A percentile compares a stretch with the other conserved stretches of the same genome.
phyloP scores from a whole-genome alignment of 2,329 filamentous ascomycete genomes.

The Cladosporium sp. region DNA sequence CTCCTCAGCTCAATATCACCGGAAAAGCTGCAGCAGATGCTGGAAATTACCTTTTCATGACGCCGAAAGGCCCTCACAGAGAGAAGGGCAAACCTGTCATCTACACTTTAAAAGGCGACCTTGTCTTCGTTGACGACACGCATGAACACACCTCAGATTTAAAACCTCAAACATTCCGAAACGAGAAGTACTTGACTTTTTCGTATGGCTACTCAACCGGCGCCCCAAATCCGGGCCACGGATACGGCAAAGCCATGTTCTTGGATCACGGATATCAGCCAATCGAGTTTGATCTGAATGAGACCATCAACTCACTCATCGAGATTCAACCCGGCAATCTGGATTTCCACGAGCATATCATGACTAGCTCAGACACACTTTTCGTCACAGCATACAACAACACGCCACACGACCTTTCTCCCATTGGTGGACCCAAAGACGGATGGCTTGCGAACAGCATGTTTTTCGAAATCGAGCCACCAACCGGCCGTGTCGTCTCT shows the following conservation, averaged over 20 bases:
- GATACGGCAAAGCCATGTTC: conserved; percentile 29
- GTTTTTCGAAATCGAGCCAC: conserved; percentile 47
- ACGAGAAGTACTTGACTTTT: conserved; percentile 24
- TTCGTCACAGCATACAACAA: conserved; percentile 36
- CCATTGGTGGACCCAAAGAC: conserved; percentile 35
- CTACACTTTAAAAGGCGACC: conserved; percentile 24
- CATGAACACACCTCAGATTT: conserved; percentile 23
- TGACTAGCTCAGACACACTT: conserved; percentile 35
- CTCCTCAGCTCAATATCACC: background rate
- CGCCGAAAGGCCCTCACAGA: conserved; percentile 22
- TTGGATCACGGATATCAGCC: conserved; percentile 25
- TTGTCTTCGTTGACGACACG: conserved; percentile 23
- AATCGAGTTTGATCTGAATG: conserved; percentile 18
- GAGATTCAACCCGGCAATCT: conserved; percentile 22
- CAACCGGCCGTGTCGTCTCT: conserved; percentile 43
- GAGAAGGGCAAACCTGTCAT: conserved; percentile 19
- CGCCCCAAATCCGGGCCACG: conserved; percentile 25
- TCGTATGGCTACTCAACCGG: conserved; percentile 25
- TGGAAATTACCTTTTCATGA: conserved; percentile 25
- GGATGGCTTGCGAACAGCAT: conserved; percentile 41
- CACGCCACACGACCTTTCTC: conserved; percentile 34
- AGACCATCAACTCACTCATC: conserved; percentile 17
- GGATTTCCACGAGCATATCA: conserved; percentile 38
- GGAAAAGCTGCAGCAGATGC: conserved; percentile 5
- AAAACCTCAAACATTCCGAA: conserved; percentile 22